These are phyloP conservation scores for Cordyceps cicadae DNA, from an alignment of 2,329 filamentous ascomycete species.

Conservation along the genomic window DNA sequence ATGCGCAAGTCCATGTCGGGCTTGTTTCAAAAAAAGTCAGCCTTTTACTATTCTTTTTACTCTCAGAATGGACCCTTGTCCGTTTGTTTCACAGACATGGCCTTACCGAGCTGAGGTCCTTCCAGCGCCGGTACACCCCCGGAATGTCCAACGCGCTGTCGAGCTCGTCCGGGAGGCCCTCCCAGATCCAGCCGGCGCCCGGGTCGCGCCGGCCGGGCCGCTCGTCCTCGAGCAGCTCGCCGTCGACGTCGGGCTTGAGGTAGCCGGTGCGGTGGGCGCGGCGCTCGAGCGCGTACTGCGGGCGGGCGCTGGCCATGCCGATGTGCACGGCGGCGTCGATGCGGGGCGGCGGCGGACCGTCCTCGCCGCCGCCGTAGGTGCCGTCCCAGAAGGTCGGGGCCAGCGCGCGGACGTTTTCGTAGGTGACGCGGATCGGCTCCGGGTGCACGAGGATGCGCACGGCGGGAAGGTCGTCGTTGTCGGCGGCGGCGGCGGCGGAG, in stretches of 20 bases:
- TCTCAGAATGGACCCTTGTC: neutral
- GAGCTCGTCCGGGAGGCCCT: constrained; percentile 47
- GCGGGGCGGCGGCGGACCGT: constrained; percentile 19
- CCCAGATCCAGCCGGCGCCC: constrained; percentile 44
- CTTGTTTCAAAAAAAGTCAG: constrained; percentile 19
- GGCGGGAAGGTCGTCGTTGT: constrained; percentile 27
- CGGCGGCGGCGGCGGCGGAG: constrained; percentile 14
- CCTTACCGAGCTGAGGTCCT: constrained; percentile 40
- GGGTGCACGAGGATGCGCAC: constrained; percentile 60
- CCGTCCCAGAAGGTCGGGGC: constrained; percentile 55
- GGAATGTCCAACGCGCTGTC: constrained; percentile 48
- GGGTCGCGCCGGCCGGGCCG: constrained; percentile 36
- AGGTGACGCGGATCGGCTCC: constrained; percentile 61
- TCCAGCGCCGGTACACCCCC: constrained; percentile 51
- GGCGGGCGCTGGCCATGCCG: constrained; percentile 62
- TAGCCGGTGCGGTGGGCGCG: constrained; percentile 67
- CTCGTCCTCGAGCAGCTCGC: constrained; percentile 46
- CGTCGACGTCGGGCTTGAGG: constrained; percentile 60
- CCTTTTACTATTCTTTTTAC: neutral
- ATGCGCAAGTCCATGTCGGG: constrained; percentile 42
- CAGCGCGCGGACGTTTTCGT: constrained; percentile 54
- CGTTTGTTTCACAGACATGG: neutral
- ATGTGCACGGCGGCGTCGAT: constrained; percentile 68
- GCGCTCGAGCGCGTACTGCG: constrained; percentile 63
- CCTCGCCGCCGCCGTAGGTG: constrained; percentile 19